Percentiles rank a stretch among this genome's conserved stretches.
These are phyloP conservation scores for Letharia lupina DNA, from an alignment of 495 filamentous ascomycete genomes.

Conservation along the genomic window DNA sequence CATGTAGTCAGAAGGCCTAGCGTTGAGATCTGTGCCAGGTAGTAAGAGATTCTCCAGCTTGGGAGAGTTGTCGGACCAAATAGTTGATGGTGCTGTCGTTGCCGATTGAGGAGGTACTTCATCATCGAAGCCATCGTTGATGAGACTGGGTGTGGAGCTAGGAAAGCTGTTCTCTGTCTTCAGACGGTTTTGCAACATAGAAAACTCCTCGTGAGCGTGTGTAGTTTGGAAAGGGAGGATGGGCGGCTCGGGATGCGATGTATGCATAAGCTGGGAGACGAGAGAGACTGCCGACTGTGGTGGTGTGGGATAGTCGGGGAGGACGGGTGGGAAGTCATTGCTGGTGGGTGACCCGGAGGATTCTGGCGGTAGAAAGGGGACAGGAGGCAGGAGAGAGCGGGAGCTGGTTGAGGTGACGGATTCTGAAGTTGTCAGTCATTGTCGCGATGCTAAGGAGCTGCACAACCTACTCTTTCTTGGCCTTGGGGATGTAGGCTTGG, in stretches of 20 bases:
- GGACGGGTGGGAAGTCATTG: slow-evolving; percentile 3
- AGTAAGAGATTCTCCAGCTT: slow-evolving; percentile 37
- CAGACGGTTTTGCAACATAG: neutral
- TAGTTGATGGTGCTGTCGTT: slow-evolving; percentile 29
- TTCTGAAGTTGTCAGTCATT: slow-evolving; percentile 2
- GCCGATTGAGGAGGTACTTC: slow-evolving; percentile 24
- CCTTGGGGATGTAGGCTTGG: slow-evolving; percentile 34
- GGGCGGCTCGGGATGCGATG: neutral
- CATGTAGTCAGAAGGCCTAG: slow-evolving; percentile 29
- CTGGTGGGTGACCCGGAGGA: neutral
- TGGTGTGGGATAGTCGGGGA: neutral
- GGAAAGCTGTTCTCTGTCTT: slow-evolving; percentile 14
- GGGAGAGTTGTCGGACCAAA: slow-evolving; percentile 36
- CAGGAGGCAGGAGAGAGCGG: slow-evolving; percentile 19
- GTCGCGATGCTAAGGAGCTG: neutral
- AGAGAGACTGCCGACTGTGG: slow-evolving; percentile 16
- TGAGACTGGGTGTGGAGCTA: slow-evolving; percentile 22
- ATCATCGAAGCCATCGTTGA: slow-evolving; percentile 32
- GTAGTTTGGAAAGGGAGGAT: neutral
- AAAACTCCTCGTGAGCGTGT: neutral
- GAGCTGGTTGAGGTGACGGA: slow-evolving; percentile 3
- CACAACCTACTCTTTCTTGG: slow-evolving; percentile 44
- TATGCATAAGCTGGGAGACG: slow-evolving; percentile 2
- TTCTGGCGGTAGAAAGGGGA: neutral
- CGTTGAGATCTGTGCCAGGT: slow-evolving; percentile 37